Evolutionary conservation across 1,284 basidiomycete genomes (phyloP).

Genomic region (Vanrija sp.): DNA sequence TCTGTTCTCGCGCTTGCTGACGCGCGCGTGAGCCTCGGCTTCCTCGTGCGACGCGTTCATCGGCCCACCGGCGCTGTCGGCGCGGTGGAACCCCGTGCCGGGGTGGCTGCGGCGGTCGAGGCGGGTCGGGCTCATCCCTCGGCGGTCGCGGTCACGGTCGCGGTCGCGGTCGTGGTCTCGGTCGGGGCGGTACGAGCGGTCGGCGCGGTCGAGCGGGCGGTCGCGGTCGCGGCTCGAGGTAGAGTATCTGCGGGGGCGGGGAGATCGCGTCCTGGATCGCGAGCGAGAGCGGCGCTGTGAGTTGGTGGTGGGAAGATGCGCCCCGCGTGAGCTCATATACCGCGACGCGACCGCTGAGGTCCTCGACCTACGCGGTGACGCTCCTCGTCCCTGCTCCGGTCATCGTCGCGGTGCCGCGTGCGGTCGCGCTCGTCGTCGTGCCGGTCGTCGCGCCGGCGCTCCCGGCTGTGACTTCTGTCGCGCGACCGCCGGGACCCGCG

Average conservation of each 20-base stretch:
- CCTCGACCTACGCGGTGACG: too few relatives aligned
- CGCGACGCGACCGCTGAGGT: too few relatives aligned
- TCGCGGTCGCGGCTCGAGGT: background rate
- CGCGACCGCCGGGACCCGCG: background rate
- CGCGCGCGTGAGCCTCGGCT: conserved; percentile 80
- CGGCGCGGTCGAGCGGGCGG: background rate
- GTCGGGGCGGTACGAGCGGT: background rate
- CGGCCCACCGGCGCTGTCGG: conserved; percentile 64
- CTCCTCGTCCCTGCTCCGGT: too few relatives aligned
- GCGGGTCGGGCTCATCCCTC: background rate
- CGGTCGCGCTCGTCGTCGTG: background rate
- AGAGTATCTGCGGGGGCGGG: background rate
- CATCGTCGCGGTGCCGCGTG: background rate
- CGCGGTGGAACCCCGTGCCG: conserved; percentile 1
- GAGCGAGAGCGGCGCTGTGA: too few relatives aligned
- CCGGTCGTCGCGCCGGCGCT: background rate
- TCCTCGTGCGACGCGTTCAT: conserved; percentile 88
- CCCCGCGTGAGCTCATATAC: too few relatives aligned
- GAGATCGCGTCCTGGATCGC: too few relatives aligned
- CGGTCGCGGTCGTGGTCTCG: background rate
- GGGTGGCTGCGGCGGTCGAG: background rate
- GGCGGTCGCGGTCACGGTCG: conserved; percentile 5
- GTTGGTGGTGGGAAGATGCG: too few relatives aligned
- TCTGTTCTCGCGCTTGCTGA: conserved; percentile 93
- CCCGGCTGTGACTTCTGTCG: background rate